phyloP scores from a whole-genome alignment of 2,329 filamentous ascomycete genomes.

The Sporothrix brasiliensis region DNA sequence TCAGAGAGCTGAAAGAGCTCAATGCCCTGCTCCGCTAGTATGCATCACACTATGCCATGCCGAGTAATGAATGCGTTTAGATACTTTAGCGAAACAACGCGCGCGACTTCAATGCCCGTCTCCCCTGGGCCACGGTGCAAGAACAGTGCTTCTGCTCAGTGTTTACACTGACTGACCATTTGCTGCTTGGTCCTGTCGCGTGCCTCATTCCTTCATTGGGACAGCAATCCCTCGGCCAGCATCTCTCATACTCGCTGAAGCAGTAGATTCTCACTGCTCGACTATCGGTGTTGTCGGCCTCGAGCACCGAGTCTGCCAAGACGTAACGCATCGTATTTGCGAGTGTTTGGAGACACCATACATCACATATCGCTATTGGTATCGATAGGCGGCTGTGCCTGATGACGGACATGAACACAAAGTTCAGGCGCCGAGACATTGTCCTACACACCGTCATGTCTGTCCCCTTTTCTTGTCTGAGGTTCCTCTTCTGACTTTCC shows the following conservation, averaged over 20 bases:
- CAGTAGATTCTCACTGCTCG: background rate
- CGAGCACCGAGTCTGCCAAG: slow-evolving; percentile 3
- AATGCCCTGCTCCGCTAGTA: background rate
- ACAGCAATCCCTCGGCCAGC: slow-evolving; percentile 9
- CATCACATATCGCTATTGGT: no score
- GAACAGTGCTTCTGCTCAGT: background rate
- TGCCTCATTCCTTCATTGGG: slow-evolving; percentile 8
- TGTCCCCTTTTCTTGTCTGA: background rate
- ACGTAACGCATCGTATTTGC: no score
- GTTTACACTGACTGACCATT: no score
- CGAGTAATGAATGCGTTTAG: background rate
- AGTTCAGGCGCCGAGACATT: slow-evolving; percentile 15
- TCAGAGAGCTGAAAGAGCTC: background rate
- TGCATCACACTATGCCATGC: background rate
- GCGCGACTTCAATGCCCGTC: background rate
- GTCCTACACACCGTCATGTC: background rate
- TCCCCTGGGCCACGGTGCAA: background rate
- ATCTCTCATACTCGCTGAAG: background rate
- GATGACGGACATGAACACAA: slow-evolving; percentile 13
- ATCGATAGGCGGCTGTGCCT: background rate
- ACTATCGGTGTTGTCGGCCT: background rate
- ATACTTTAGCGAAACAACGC: background rate
- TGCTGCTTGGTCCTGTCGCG: slow-evolving; percentile 6
- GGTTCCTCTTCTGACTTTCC: background rate
- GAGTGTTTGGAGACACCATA: no score